Evolutionary conservation across 352 stramenopile genomes (phyloP).

Genomic region (Globisporangium echinulatum): DNA sequence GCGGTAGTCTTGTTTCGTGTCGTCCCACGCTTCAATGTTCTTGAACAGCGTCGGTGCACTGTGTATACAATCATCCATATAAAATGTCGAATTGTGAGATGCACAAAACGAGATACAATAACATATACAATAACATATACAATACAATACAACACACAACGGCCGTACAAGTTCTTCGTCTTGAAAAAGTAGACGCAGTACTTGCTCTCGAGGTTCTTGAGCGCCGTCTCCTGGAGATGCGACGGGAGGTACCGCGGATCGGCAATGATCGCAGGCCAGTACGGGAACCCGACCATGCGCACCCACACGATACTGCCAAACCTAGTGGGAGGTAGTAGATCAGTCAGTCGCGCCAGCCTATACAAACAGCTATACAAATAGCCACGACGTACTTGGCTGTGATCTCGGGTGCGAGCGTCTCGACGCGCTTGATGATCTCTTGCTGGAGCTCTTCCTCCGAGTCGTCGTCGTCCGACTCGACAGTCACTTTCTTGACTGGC

Average conservation of each 20-base stretch:
- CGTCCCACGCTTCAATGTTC: conserved; percentile 66
- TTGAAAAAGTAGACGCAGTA: conserved; percentile 76
- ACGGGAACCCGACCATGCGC: conserved; percentile 79
- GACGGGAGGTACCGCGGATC: conserved; percentile 41
- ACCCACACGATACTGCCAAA: conserved; percentile 78
- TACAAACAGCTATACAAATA: neutral
- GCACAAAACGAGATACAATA: conserved; percentile 6
- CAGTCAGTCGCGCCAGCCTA: neutral
- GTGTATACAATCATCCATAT: neutral
- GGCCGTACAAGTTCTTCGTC: conserved; percentile 62
- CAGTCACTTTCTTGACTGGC: neutral
- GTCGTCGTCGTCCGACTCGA: conserved; percentile 26
- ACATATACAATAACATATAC: neutral
- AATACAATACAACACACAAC: neutral
- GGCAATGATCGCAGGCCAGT: conserved; percentile 73
- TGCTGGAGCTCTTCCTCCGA: conserved; percentile 32
- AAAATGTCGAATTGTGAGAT: too few species aligned
- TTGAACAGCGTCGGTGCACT: conserved; percentile 56
- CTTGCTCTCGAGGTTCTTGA: conserved; percentile 64
- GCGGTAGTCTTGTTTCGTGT: conserved; percentile 61
- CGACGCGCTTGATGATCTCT: conserved; percentile 33
- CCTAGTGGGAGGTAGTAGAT: conserved; percentile 13
- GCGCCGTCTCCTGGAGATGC: conserved; percentile 34
- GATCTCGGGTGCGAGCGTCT: conserved; percentile 45
- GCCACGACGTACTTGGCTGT: conserved; percentile 35